phyloP scores from a whole-genome alignment of 148 eudicot species.

The Amaranthus palmeri region DNA sequence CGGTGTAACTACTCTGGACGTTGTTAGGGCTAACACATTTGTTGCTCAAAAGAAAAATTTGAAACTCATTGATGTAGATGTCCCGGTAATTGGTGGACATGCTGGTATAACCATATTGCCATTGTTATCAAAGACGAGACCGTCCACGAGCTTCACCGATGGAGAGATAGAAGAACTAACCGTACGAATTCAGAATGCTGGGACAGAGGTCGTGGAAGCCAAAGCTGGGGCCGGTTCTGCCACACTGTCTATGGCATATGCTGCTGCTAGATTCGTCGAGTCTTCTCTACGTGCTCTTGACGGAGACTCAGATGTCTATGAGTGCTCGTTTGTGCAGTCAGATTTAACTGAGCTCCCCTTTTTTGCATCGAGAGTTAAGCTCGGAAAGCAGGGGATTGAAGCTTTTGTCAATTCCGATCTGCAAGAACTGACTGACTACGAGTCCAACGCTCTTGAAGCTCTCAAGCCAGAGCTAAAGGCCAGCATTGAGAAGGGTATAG shows the following conservation, averaged over 20 bases:
- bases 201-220: slow-evolving; percentile 94
- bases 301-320: slow-evolving; percentile 82
- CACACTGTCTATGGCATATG: slow-evolving; percentile 92
- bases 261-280: slow-evolving; percentile 91
- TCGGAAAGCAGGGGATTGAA: slow-evolving; percentile 73
- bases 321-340: slow-evolving; percentile 67
- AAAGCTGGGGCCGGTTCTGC: slow-evolving; percentile 95
- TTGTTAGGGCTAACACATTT: slow-evolving; percentile 89
- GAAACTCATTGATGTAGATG: slow-evolving; percentile 83
- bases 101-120: slow-evolving; percentile 91
- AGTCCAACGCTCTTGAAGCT: slow-evolving; percentile 62
- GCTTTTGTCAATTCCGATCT: slow-evolving; percentile 62
- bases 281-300: slow-evolving; percentile 89
- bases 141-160: slow-evolving; percentile 60
- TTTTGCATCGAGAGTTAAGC: slow-evolving; percentile 81
- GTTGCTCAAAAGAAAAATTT: slow-evolving; percentile 80
- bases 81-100: slow-evolving; percentile 89
- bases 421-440: slow-evolving; percentile 66
- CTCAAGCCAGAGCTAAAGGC: slow-evolving; percentile 73
- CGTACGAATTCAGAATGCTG: slow-evolving; percentile 82
- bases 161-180: slow-evolving; percentile 66
- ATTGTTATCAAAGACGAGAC: slow-evolving; percentile 71
- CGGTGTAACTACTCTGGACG: slow-evolving; percentile 83
- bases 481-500: slow-evolving; percentile 76
- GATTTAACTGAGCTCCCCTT: slow-evolving; percentile 80